Percentiles rank a stretch among this genome's conserved stretches.
phyloP scores from a whole-genome alignment of 1,284 basidiomycete species.

The Cryptococcus sp. region DNA sequence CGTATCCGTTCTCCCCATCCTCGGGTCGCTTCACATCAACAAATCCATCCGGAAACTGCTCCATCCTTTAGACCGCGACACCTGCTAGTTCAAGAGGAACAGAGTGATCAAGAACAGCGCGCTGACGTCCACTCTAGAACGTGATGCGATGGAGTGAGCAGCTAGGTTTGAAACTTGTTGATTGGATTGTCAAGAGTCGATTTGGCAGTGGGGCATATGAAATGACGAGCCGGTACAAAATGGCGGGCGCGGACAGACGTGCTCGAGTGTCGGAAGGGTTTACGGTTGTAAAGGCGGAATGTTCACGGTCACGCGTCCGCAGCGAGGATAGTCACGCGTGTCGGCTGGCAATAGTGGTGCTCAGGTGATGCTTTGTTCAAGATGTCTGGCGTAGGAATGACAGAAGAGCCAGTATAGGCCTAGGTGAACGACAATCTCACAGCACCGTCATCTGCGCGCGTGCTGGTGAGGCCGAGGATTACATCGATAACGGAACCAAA shows the following conservation, averaged over 20 bases:
- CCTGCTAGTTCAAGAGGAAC: background rate
- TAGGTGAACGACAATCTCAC: no score
- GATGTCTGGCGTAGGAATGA: no score
- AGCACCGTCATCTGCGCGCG: background rate
- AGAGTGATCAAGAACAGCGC: background rate
- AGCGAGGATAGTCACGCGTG: background rate
- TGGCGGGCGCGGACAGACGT: background rate
- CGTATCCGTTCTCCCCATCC: constrained; percentile 11
- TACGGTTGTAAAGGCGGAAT: background rate
- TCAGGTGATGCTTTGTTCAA: background rate
- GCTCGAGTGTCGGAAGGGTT: no score
- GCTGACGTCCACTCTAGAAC: background rate
- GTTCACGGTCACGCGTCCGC: no score
- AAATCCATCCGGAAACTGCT: constrained; percentile 24
- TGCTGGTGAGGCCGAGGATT: background rate
- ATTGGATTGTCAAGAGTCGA: background rate
- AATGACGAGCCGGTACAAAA: background rate
- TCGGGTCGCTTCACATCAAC: constrained; percentile 25
- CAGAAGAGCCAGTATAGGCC: no score
- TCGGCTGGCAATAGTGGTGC: background rate
- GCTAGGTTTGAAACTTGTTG: background rate
- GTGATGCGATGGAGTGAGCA: no score
- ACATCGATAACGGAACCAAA: no score
- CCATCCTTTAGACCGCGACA: constrained; percentile 5
- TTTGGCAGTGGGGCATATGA: background rate